Conservation (phyloP, 2,329 filamentous ascomycete genomes). For the Gaeumannomyces sp. region DNA sequence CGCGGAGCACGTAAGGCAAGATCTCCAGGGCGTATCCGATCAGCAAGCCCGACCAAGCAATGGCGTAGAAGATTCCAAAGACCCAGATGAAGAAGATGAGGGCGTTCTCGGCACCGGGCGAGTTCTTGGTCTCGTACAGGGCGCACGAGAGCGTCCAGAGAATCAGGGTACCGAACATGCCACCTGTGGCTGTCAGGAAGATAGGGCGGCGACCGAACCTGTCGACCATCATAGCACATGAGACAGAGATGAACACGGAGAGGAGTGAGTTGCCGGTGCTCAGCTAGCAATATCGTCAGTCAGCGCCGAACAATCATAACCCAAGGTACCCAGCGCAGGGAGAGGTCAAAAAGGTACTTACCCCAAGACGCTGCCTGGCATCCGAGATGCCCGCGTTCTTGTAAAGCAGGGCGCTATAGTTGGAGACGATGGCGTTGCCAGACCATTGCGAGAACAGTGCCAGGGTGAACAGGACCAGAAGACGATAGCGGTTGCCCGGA, state of each 20-base stretch:
- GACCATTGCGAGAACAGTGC: constrained; percentile 24
- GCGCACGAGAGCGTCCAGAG: constrained; percentile 19
- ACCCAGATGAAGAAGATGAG: constrained; percentile 29
- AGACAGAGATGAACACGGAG: constrained; percentile 19
- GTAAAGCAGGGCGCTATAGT: constrained; percentile 14
- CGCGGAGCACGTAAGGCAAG: constrained; percentile 31
- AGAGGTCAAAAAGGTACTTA: constrained; percentile 20
- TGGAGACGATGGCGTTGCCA: constrained; percentile 14
- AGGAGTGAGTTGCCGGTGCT: constrained; percentile 5
- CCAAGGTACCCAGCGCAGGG: constrained; percentile 10
- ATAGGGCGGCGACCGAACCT: constrained; percentile 21
- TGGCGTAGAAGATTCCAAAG: constrained; percentile 30
- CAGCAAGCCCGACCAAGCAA: constrained; percentile 33
- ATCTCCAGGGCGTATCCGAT: constrained; percentile 41
- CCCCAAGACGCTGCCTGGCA: constrained; percentile 11
- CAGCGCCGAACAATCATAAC: background rate
- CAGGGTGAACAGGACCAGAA: constrained; percentile 23
- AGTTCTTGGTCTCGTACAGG: constrained; percentile 15
- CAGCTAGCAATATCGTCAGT: background rate
- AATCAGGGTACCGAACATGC: constrained; percentile 22
- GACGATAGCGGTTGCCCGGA: constrained; percentile 12
- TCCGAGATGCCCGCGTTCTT: constrained; percentile 15
- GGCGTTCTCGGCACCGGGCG: constrained; percentile 15
- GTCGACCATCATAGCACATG: constrained; percentile 23
- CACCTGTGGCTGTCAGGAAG: constrained; percentile 16